These are phyloP conservation scores for Puccinia coronata DNA, from an alignment of 1,284 basidiomycete species.

Conservation along the genomic window DNA sequence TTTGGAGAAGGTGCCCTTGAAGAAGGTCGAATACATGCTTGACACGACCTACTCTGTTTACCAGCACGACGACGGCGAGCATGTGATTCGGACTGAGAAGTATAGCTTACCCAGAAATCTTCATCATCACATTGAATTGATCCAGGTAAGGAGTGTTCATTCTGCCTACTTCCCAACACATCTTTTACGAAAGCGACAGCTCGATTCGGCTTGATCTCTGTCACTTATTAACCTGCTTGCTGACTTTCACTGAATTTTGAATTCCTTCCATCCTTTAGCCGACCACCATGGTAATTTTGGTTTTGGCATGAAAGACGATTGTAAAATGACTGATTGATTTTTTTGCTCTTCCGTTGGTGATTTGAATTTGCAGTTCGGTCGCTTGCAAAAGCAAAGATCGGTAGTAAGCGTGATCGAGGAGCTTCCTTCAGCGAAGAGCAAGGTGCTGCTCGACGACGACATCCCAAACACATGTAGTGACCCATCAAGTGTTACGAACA, in stretches of 20 bases:
- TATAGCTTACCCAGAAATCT: constrained; percentile 42
- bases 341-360: background rate
- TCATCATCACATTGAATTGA: constrained; percentile 48
- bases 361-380: constrained; percentile 37
- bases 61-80: constrained; percentile 33
- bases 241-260: background rate
- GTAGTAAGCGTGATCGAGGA: constrained; percentile 7
- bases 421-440: background rate
- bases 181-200: background rate
- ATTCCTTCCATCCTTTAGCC: background rate
- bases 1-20: constrained; percentile 26
- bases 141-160: constrained; percentile 26
- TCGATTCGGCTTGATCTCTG: background rate
- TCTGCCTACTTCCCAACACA: background rate
- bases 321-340: background rate
- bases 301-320: background rate
- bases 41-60: constrained; percentile 44
- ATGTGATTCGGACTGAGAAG: constrained; percentile 40
- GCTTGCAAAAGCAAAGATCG: constrained; percentile 16
- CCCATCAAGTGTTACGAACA: constrained; percentile 39
- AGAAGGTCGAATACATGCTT: constrained; percentile 41
- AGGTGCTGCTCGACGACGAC: background rate
- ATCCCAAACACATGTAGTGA: constrained; percentile 28
- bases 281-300: constrained; percentile 37
- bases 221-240: background rate